Conservation (phyloP, 2,329 filamentous ascomycete species). For the Venturia pyrina region DNA sequence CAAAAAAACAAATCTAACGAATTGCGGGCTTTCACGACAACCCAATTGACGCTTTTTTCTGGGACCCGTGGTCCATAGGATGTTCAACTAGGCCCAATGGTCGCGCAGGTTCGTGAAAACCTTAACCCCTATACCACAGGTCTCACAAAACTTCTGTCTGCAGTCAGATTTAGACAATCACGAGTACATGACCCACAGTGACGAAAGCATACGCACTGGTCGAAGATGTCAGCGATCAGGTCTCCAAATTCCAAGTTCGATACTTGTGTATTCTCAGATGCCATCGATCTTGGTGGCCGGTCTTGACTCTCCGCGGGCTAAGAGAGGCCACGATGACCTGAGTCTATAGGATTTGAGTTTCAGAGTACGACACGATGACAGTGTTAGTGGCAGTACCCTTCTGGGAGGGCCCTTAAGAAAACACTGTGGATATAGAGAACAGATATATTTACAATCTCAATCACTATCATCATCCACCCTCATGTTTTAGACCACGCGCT, state of each 20-base stretch:
- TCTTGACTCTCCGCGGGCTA: neutral
- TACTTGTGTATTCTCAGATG: neutral
- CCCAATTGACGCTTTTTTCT: neutral
- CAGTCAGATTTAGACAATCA: neutral
- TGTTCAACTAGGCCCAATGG: neutral
- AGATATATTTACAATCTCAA: too few species aligned
- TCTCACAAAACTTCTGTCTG: too few species aligned
- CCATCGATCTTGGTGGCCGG: neutral
- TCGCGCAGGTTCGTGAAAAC: neutral
- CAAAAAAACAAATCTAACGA: too few species aligned
- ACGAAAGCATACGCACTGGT: neutral
- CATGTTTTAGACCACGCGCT: too few species aligned
- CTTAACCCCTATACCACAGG: too few species aligned
- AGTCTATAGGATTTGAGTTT: neutral
- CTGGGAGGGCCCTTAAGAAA: too few species aligned
- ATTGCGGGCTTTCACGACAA: neutral
- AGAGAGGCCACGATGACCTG: neutral
- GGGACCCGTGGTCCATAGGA: too few species aligned
- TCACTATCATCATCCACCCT: too few species aligned
- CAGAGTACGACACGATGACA: neutral
- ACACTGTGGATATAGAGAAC: too few species aligned
- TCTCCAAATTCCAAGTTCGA: neutral
- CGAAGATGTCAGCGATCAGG: neutral
- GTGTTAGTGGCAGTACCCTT: too few species aligned
- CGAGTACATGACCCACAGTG: neutral